These are phyloP conservation scores for Leccinum angustisporum DNA, from an alignment of 1,284 basidiomycete genomes.

Conservation along the genomic window DNA sequence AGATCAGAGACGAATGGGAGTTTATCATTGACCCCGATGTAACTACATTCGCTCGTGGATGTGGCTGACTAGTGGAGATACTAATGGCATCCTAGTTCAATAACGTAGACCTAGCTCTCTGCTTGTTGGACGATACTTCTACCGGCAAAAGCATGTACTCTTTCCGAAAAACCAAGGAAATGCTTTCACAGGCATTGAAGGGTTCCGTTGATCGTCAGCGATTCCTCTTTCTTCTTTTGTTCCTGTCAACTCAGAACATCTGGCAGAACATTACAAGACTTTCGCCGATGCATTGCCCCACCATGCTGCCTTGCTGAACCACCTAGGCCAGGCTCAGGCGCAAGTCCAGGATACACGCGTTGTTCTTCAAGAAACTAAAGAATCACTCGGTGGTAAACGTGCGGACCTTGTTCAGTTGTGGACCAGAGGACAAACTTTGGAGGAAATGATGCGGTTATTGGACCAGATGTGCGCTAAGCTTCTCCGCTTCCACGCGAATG, in stretches of 20 bases:
- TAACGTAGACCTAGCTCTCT: constrained; percentile 85
- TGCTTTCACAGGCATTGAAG: constrained; percentile 76
- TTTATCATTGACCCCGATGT: constrained; percentile 85
- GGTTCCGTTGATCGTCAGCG: constrained; percentile 82
- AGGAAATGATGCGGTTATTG: constrained; percentile 88
- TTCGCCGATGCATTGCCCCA: constrained; percentile 90
- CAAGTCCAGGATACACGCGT: constrained; percentile 74
- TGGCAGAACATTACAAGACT: constrained; percentile 81
- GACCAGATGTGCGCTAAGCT: constrained; percentile 78
- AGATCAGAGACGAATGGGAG: constrained; percentile 89
- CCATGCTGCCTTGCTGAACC: constrained; percentile 73
- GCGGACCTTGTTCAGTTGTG: constrained; percentile 87
- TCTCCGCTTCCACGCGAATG: constrained; percentile 6
- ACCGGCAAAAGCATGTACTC: constrained; percentile 71
- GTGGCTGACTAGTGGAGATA: not conserved
- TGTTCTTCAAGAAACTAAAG: constrained; percentile 77
- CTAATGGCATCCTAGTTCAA: constrained; percentile 65
- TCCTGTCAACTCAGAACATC: constrained; percentile 4
- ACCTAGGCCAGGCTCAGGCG: constrained; percentile 68
- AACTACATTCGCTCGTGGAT: constrained; percentile 29
- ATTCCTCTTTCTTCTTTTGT: constrained; percentile 9
- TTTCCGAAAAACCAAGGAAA: constrained; percentile 71
- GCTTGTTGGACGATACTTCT: constrained; percentile 74
- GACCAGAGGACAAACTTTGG: constrained; percentile 77
- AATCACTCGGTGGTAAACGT: constrained; percentile 73